Evolutionary conservation across 805 yeast species (phyloP).

Genomic region (Metschnikowia cubensis): DNA sequence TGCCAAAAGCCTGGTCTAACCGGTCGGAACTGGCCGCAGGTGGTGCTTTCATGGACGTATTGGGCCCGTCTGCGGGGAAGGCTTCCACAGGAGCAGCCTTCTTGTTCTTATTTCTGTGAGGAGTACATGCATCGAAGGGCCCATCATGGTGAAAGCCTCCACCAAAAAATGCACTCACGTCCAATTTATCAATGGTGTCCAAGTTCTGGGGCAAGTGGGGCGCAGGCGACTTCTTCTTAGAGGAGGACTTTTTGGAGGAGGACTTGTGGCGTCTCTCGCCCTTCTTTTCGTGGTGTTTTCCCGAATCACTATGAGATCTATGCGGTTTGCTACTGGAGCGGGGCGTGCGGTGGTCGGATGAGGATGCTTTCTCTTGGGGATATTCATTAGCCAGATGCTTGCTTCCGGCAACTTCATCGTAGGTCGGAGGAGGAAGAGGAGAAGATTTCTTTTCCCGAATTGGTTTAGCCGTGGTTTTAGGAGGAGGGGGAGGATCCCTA

Average conservation of each 20-base stretch:
- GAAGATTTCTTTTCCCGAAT: constrained; percentile 18
- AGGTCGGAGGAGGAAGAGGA: constrained; percentile 57
- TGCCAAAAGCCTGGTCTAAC: constrained; percentile 76
- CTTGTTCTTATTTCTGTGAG: constrained; percentile 80
- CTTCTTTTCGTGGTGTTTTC: constrained; percentile 14
- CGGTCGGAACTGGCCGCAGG: constrained; percentile 46
- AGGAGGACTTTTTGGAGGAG: constrained; percentile 26
- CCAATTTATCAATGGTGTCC: constrained; percentile 92
- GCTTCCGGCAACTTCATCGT: constrained; percentile 64
- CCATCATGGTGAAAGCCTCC: constrained; percentile 98
- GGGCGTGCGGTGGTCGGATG: constrained; percentile 14
- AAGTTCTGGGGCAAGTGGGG: constrained; percentile 63
- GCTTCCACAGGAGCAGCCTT: constrained; percentile 89
- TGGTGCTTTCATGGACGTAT: constrained; percentile 72
- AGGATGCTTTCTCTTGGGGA: constrained; percentile 48
- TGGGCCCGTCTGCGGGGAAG: constrained; percentile 94
- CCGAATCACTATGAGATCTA: constrained; percentile 19
- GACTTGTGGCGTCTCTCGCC: constrained; percentile 15
- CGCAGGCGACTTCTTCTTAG: constrained; percentile 41
- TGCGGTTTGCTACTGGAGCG: constrained; percentile 17
- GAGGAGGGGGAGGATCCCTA: constrained; percentile 35
- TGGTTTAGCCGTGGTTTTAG: constrained; percentile 12
- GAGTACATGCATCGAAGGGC: constrained; percentile 97
- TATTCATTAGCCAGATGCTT: constrained; percentile 41
- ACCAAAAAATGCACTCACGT: constrained; percentile 93